A percentile compares a stretch with the other conserved stretches of the same genome.
Evolutionary conservation across 2,329 filamentous ascomycete species (phyloP).

Genomic region (Monosporascus sp.): DNA sequence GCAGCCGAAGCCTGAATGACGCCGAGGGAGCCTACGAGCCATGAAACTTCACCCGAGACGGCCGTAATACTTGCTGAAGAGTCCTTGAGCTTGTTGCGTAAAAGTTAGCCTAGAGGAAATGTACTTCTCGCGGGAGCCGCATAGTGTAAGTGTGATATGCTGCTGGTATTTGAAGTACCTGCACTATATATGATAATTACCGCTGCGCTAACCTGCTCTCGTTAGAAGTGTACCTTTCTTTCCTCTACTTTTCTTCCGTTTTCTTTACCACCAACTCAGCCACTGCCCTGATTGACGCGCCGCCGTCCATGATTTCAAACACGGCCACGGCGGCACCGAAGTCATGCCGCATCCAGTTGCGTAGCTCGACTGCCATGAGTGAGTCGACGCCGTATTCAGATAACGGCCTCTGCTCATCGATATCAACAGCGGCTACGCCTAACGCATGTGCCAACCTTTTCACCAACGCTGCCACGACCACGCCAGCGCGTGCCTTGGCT

Average conservation of each 20-base stretch:
- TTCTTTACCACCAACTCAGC: background rate
- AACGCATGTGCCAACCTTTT: conserved; percentile 29
- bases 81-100: too few species aligned
- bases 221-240: too few species aligned
- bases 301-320: conserved; percentile 30
- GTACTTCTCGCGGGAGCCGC: too few species aligned
- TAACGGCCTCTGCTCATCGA: conserved; percentile 23
- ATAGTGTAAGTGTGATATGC: too few species aligned
- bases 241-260: too few species aligned
- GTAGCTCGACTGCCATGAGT: conserved; percentile 38
- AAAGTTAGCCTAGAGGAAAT: too few species aligned
- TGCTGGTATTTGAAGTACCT: too few species aligned
- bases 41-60: conserved; percentile 32
- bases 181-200: too few species aligned
- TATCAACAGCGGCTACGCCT: conserved; percentile 22
- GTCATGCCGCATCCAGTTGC: conserved; percentile 34
- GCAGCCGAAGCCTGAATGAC: conserved; percentile 38
- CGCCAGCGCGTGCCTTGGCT: background rate
- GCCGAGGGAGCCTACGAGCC: conserved; percentile 34
- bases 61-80: conserved; percentile 25
- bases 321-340: conserved; percentile 29
- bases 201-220: too few species aligned
- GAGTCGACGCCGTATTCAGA: conserved; percentile 34
- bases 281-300: background rate
- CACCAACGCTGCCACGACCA: conserved; percentile 19